Evolutionary conservation across 106 monocot genomes (phyloP), one percentile per base, ranked within the genome.

Genomic region (Vanilla planifolia): DNA sequence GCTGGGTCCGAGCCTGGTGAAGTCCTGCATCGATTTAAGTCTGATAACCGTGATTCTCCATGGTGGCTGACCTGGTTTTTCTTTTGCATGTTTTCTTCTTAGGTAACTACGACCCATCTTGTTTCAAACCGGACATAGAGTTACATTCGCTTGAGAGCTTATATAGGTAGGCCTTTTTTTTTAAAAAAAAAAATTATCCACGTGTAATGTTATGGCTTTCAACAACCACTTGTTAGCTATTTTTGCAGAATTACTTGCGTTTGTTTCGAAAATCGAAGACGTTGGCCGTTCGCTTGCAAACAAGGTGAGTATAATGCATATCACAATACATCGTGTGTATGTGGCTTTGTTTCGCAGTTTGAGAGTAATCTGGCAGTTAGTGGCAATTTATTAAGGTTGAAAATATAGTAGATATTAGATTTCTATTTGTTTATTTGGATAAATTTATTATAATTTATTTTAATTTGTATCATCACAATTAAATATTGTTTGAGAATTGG

Each of bases 111-210:
- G 58, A 25, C 0, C 17, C 81, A 35, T 73, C 47, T 8, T 62
- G 26, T 60, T n/a, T 90, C 30, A 79, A 37, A 72, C 44, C 67
- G 57, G 70, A 51, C 35, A 15, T 79, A n/a, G 40, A 68, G 47
- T 63, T 86, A 86, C 72, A 75, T 90, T 66, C 84, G 64, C 28
- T 61, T 95, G 64, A 75, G 75, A 39, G 22, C 73, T 43, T 42
- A 84, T 68, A 48, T 95, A 41, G 86, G 95, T 93, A 72, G 75
- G 69, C 32, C 43, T 20, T n/a, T 48, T 36, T 51, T 23, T 28
- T 64, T 53, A 32, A 30, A 32, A n/a, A 30, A 53, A 29, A 29
- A 29, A 15, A 1, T 16, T 5, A 16, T 53, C 53, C 24, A 25
- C n/a, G n/a, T n/a, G n/a, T n/a, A n/a, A n/a, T n/a, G 8, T 23